phyloP scores from a whole-genome alignment of 768 basidiomycete species.

The Lanmaoa rubissima region DNA sequence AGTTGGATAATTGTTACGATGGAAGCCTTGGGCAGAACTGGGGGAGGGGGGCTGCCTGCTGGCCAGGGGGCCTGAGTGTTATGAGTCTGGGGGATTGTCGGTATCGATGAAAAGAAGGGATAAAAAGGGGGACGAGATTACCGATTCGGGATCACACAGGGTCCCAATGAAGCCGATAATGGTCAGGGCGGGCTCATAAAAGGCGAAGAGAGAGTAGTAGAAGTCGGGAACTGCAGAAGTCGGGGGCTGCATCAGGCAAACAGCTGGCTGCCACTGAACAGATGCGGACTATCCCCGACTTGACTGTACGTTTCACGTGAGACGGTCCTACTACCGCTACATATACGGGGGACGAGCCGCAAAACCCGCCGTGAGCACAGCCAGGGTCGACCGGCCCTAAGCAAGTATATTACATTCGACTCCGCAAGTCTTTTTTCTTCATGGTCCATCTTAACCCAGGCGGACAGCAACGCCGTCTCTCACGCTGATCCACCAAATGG shows the following conservation, averaged over 20 bases:
- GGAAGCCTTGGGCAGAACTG: constrained; percentile 55
- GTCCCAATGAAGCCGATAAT: constrained; percentile 65
- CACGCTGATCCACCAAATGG: constrained; percentile 70
- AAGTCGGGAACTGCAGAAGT: constrained; percentile 66
- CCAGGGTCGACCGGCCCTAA: constrained; percentile 31
- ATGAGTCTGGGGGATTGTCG: constrained; percentile 48
- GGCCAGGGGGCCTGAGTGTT: constrained; percentile 79
- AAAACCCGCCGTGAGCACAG: neutral
- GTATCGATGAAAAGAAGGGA: neutral
- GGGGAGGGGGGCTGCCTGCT: constrained; percentile 42
- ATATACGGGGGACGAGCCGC: neutral
- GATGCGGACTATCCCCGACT: neutral
- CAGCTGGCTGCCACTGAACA: neutral
- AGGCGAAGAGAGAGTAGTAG: constrained; percentile 72
- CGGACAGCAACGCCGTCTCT: constrained; percentile 39
- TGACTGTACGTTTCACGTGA: constrained; percentile 5
- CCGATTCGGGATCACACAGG: constrained; percentile 60
- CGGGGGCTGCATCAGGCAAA: constrained; percentile 37
- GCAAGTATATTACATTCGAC: neutral
- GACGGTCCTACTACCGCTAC: neutral
- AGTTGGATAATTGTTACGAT: constrained; percentile 72
- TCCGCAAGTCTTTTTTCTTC: constrained; percentile 5
- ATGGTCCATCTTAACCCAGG: constrained; percentile 72
- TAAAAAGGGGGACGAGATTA: constrained; percentile 30
- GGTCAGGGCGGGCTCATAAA: constrained; percentile 71